Evolutionary conservation across 495 filamentous ascomycete species (phyloP).

Genomic region (Trichoderma reesei): DNA sequence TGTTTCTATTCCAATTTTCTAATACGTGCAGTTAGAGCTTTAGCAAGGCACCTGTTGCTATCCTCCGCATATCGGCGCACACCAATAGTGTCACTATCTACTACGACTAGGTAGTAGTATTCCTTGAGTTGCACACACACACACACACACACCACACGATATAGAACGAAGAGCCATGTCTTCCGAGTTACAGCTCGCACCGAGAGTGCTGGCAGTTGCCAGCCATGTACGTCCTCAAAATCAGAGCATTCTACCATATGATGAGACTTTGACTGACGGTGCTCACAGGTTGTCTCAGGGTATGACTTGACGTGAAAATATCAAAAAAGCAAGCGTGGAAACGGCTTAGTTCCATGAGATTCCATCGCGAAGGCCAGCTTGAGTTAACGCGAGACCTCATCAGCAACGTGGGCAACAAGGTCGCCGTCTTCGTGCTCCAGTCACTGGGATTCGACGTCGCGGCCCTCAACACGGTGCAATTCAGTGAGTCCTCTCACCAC

Average conservation of each 20-base stretch:
- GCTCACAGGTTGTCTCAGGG: slow-evolving; percentile 66
- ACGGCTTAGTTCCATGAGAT: background rate
- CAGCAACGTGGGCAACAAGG: slow-evolving; percentile 95
- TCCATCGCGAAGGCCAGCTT: background rate
- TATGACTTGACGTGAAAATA: slow-evolving; percentile 21
- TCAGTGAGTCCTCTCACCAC: slow-evolving; percentile 45
- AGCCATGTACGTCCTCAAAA: slow-evolving; percentile 71
- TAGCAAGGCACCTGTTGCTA: background rate
- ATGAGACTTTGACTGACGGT: background rate
- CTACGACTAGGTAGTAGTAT: no score
- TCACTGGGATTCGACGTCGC: slow-evolving; percentile 87
- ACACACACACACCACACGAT: background rate
- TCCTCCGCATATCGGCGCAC: background rate
- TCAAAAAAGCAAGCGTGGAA: slow-evolving; percentile 3
- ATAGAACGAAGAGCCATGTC: no score
- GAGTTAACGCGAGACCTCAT: background rate
- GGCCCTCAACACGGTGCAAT: slow-evolving; percentile 89
- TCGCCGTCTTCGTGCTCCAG: slow-evolving; percentile 88
- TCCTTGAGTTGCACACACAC: background rate
- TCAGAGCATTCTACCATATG: background rate
- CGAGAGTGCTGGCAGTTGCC: slow-evolving; percentile 75
- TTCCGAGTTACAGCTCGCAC: background rate
- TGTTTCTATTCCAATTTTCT: background rate
- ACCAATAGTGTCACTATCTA: background rate
- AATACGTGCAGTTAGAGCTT: background rate